phyloP scores from a whole-genome alignment of 2,329 filamentous ascomycete genomes.

The Calonectria honghensis region DNA sequence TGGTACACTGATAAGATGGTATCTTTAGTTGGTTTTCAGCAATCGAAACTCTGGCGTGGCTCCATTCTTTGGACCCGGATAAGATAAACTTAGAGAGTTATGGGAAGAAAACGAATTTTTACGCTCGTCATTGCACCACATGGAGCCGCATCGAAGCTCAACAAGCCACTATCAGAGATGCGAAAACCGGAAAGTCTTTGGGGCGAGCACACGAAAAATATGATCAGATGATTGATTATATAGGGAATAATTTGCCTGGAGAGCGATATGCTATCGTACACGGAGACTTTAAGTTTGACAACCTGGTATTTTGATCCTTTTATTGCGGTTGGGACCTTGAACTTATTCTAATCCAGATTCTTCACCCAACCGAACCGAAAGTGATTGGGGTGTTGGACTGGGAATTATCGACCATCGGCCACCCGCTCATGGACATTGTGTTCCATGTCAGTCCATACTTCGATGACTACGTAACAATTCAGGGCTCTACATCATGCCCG shows the following conservation, averaged over 20 bases:
- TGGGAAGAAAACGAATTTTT: slow-evolving; percentile 31
- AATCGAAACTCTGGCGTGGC: slow-evolving; percentile 35
- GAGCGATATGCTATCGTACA: slow-evolving; percentile 37
- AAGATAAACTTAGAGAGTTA: slow-evolving; percentile 25
- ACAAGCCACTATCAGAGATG: slow-evolving; percentile 25
- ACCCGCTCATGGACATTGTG: slow-evolving; percentile 38
- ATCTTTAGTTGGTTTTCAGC: slow-evolving; percentile 31
- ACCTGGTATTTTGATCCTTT: slow-evolving; percentile 19
- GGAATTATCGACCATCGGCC: slow-evolving; percentile 39
- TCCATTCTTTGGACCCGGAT: slow-evolving; percentile 34
- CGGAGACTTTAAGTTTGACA: slow-evolving; percentile 43
- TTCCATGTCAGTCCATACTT: slow-evolving; percentile 27
- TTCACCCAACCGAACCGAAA: slow-evolving; percentile 38
- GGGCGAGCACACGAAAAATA: slow-evolving; percentile 31
- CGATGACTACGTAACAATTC: background rate
- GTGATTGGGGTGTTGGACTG: slow-evolving; percentile 40
- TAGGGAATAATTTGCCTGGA: slow-evolving; percentile 12
- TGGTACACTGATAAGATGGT: background rate
- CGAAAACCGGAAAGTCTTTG: slow-evolving; percentile 17
- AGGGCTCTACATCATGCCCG: too few species aligned
- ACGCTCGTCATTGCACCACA: slow-evolving; percentile 37
- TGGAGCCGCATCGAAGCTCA: slow-evolving; percentile 34
- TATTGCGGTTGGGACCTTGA: background rate
- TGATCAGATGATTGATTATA: slow-evolving; percentile 16
- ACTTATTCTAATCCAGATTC: slow-evolving; percentile 11